Evolutionary conservation across 352 stramenopile species (phyloP).

Genomic region (Aphanomyces astaci): DNA sequence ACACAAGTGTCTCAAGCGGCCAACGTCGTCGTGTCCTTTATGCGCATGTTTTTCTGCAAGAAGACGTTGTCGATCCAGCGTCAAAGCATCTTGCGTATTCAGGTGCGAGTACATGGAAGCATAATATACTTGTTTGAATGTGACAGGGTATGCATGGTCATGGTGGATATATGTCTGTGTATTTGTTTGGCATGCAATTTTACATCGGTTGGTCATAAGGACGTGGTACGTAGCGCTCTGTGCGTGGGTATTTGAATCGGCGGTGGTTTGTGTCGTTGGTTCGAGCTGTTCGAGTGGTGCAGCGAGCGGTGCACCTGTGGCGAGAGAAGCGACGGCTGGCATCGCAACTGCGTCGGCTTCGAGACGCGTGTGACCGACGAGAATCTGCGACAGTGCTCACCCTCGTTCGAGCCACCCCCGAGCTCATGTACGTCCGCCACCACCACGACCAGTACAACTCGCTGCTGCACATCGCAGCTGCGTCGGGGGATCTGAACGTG

Average conservation of each 20-base stretch:
- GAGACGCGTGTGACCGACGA: constrained; percentile 6
- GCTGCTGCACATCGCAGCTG: constrained; percentile 57
- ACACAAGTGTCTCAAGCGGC: neutral
- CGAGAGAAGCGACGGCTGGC: constrained; percentile 27
- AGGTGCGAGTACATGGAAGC: neutral
- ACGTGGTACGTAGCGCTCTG: neutral
- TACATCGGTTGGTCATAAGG: neutral
- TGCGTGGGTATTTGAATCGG: constrained; percentile 23
- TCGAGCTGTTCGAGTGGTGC: constrained; percentile 29
- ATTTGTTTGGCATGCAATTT: too few species aligned
- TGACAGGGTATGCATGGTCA: too few species aligned
- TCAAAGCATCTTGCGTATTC: neutral
- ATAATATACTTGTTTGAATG: too few species aligned
- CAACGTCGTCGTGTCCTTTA: neutral
- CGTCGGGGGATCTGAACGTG: constrained; percentile 62
- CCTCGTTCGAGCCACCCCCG: constrained; percentile 38
- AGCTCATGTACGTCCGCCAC: constrained; percentile 44
- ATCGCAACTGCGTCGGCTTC: neutral
- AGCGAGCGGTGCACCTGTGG: constrained; percentile 53
- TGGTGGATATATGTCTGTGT: too few species aligned
- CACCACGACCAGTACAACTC: constrained; percentile 51
- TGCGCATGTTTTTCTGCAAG: constrained; percentile 10
- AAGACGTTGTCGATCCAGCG: neutral
- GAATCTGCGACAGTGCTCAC: constrained; percentile 57
- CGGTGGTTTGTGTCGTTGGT: constrained; percentile 37